Base-by-base conservation (phyloP, 805 yeast species). In the Metschnikowia gelsemii region DNA sequence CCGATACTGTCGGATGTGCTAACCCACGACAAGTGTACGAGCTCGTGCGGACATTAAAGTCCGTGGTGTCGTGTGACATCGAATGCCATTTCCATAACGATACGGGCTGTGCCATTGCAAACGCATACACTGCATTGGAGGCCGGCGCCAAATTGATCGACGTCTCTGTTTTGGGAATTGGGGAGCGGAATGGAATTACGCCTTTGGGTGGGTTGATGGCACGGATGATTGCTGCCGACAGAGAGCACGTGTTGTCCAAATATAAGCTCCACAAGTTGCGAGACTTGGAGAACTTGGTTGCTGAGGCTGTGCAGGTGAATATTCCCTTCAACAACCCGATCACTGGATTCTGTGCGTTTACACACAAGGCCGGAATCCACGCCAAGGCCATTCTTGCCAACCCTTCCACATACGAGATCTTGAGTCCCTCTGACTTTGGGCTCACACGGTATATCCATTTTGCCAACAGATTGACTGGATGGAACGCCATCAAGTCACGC, bases 21-120 rank as follows among this genome's bases (percentile, higher is more conserved):
- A 91, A 91, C 75, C 99, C 99, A 58, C 83, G 99, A 72, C 98
- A 93, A 71, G 99, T 91, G 46, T 91, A 91, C 67, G 99, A 91
- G 72, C 79, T 91, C 56, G 93, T 91, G 50, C 83, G 95, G 62
- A 93, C 99, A 32, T 80, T 91, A 65, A 87, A 82, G 70, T 81
- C 90, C 11, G 96, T 91, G 37, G 98, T 91, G 36, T 83, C 87
- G 26, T 91, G 98, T 74, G 99, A 91, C 64, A 90, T 91, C 58
- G 99, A 91, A 73, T 87, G 96, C 66, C 99, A 91, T 68, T 93
- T 91, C 87, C 99, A 91, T 73, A 87, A 91, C 66, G 99, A 91
- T 68, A 91, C 99, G 24, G 99, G 99, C 50, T 93, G 98, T 75
- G 96, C 99, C 52, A 88, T 91, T 70, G 96, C 97, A 48, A 91